phyloP scores from a whole-genome alignment of 2,329 filamentous ascomycete genomes.

The Exophiala viscosa region DNA sequence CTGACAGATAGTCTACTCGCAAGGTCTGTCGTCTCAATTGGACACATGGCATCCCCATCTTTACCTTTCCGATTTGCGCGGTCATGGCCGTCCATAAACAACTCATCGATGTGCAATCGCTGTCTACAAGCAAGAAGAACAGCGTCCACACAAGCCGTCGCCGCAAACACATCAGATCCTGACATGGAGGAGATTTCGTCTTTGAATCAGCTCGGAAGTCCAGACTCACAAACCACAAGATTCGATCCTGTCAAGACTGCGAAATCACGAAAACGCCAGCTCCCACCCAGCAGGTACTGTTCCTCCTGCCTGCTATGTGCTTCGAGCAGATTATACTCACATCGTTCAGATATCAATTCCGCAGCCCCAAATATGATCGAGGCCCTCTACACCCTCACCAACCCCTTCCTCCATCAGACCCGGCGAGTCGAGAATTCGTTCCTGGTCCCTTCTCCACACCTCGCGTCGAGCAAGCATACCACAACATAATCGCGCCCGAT shows the following conservation, averaged over 20 bases:
- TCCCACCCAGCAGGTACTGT: slow-evolving; percentile 41
- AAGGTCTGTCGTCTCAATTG: no score
- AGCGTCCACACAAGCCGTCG: slow-evolving; percentile 40
- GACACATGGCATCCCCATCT: slow-evolving; percentile 8
- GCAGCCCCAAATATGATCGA: slow-evolving; percentile 89
- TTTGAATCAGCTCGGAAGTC: slow-evolving; percentile 4
- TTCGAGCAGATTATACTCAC: background rate
- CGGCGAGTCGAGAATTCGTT: slow-evolving; percentile 78
- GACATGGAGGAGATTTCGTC: slow-evolving; percentile 25
- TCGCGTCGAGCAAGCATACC: slow-evolving; percentile 84
- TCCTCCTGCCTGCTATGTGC: background rate
- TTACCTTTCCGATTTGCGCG: slow-evolving; percentile 11
- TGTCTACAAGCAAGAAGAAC: slow-evolving; percentile 41
- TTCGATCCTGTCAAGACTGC: slow-evolving; percentile 51
- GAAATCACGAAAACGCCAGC: slow-evolving; percentile 34
- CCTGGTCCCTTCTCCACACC: slow-evolving; percentile 88
- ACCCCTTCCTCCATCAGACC: slow-evolving; percentile 80
- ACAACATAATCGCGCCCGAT: slow-evolving; percentile 80
- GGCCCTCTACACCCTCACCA: slow-evolving; percentile 91
- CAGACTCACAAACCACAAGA: slow-evolving; percentile 13
- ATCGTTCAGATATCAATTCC: slow-evolving; percentile 79
- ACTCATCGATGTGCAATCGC: slow-evolving; percentile 17
- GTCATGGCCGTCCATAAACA: slow-evolving; percentile 13
- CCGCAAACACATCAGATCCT: slow-evolving; percentile 1
- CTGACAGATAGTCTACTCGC: no score